phyloP scores from a whole-genome alignment of 345 rosid genomes.

The Lumnitzera littorea region DNA sequence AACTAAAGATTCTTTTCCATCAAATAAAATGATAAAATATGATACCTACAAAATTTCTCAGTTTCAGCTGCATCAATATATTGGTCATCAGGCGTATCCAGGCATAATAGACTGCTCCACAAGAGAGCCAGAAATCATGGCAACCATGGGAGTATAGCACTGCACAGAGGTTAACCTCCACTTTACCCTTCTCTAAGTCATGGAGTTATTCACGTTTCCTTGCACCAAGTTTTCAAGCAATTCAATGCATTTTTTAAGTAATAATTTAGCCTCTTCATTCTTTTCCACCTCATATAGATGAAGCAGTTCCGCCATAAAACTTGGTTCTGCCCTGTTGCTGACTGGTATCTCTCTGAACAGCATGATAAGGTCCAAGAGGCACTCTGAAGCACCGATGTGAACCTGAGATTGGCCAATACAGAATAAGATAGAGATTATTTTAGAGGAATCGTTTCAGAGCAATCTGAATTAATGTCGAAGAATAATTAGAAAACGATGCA shows the following conservation, averaged over 20 bases:
- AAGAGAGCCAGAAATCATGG: too few relatives aligned
- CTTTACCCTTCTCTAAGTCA: not conserved
- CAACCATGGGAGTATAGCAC: too few relatives aligned
- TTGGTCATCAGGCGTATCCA: too few relatives aligned
- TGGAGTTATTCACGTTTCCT: constrained; percentile 1
- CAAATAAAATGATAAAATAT: too few relatives aligned
- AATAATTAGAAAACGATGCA: too few relatives aligned
- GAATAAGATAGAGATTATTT: not conserved
- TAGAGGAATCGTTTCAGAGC: too few relatives aligned
- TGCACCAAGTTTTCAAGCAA: constrained; percentile 27
- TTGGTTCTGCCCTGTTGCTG: constrained; percentile 18
- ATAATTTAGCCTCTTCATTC: constrained; percentile 65
- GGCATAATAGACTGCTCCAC: too few relatives aligned
- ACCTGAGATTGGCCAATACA: constrained; percentile 30
- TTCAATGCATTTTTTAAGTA: constrained; percentile 54
- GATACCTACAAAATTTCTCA: too few relatives aligned
- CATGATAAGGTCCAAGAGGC: constrained; percentile 51
- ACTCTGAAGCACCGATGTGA: constrained; percentile 73
- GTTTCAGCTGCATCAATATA: too few relatives aligned
- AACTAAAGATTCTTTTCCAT: too few relatives aligned
- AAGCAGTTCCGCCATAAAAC: constrained; percentile 42
- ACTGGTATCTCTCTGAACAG: constrained; percentile 31
- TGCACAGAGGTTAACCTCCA: not conserved
- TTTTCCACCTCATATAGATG: constrained; percentile 63
- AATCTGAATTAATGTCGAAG: too few relatives aligned